Evolutionary conservation across 2,329 filamentous ascomycete species (phyloP).

Genomic region (Byssothecium circinans): DNA sequence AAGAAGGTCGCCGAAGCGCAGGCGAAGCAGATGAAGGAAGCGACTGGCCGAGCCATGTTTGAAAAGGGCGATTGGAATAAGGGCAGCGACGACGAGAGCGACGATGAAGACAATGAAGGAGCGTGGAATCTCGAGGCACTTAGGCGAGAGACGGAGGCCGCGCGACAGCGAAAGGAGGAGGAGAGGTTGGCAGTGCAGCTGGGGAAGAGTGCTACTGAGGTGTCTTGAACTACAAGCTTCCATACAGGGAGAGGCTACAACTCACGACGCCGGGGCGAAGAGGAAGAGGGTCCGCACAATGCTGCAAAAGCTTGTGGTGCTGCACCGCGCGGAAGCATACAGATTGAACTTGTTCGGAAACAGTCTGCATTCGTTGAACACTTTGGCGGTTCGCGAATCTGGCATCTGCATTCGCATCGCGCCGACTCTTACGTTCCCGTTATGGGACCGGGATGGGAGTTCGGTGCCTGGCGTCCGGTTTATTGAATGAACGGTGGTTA

Average conservation of each 20-base stretch:
- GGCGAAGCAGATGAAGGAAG: conserved; percentile 88
- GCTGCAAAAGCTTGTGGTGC: conserved; percentile 40
- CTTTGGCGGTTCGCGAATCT: background rate
- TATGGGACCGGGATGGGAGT: background rate
- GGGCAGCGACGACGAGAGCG: conserved; percentile 56
- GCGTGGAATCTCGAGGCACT: conserved; percentile 81
- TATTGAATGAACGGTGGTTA: background rate
- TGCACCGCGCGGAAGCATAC: conserved; percentile 8
- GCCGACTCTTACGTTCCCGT: background rate
- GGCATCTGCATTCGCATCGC: background rate
- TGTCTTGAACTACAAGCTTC: conserved; percentile 15
- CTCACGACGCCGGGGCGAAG: conserved; percentile 5
- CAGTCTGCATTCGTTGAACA: background rate
- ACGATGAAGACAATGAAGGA: conserved; percentile 59
- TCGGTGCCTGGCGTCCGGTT: background rate
- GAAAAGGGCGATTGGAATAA: conserved; percentile 91
- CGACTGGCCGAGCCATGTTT: conserved; percentile 91
- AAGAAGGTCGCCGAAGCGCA: conserved; percentile 97
- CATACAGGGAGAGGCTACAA: background rate
- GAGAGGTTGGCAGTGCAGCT: conserved; percentile 56
- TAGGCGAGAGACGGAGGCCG: conserved; percentile 78
- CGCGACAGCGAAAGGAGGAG: conserved; percentile 75
- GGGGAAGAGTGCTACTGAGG: conserved; percentile 13
- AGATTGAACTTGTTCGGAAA: background rate
- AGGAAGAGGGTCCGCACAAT: conserved; percentile 24